phyloP scores from a whole-genome alignment of 2,329 filamentous ascomycete genomes.

The Zymoseptoria tritici region DNA sequence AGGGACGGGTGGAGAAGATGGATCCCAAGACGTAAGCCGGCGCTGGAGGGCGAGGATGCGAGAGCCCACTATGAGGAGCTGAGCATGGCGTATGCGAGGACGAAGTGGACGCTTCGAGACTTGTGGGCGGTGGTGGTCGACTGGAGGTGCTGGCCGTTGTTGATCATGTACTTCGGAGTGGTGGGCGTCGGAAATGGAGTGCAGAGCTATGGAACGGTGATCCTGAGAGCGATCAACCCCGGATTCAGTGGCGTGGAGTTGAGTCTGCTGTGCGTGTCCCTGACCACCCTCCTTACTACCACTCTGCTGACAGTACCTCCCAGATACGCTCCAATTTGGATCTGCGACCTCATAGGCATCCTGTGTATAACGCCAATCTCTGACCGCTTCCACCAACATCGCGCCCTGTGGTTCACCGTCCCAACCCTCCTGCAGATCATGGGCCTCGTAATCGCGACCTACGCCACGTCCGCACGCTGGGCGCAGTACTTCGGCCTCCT shows the following conservation, averaged over 20 bases:
- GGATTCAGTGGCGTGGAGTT: slow-evolving; percentile 65
- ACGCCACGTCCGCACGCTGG: slow-evolving; percentile 62
- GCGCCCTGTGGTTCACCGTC: slow-evolving; percentile 72
- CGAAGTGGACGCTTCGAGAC: slow-evolving; percentile 66
- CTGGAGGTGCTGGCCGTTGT: slow-evolving; percentile 81
- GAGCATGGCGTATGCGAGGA: slow-evolving; percentile 68
- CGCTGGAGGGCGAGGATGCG: slow-evolving; percentile 68
- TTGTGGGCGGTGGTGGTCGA: slow-evolving; percentile 65
- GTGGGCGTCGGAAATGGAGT: slow-evolving; percentile 88
- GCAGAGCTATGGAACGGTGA: slow-evolving; percentile 79
- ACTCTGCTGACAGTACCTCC: neutral
- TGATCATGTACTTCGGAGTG: slow-evolving; percentile 90
- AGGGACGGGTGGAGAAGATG: slow-evolving; percentile 51
- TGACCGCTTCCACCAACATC: slow-evolving; percentile 74
- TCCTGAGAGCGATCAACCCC: slow-evolving; percentile 72
- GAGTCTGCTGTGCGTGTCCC: slow-evolving; percentile 73
- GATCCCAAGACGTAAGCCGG: slow-evolving; percentile 63
- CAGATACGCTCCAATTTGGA: slow-evolving; percentile 42
- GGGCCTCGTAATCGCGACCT: slow-evolving; percentile 72
- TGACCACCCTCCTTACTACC: neutral
- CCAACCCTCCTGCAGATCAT: slow-evolving; percentile 73
- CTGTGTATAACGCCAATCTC: slow-evolving; percentile 77
- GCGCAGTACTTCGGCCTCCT: slow-evolving; percentile 81
- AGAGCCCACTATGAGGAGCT: slow-evolving; percentile 77
- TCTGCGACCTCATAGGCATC: slow-evolving; percentile 75